Evolutionary conservation across 306 rosid species (phyloP).

Genomic region (Casuarina cunninghamiana): DNA sequence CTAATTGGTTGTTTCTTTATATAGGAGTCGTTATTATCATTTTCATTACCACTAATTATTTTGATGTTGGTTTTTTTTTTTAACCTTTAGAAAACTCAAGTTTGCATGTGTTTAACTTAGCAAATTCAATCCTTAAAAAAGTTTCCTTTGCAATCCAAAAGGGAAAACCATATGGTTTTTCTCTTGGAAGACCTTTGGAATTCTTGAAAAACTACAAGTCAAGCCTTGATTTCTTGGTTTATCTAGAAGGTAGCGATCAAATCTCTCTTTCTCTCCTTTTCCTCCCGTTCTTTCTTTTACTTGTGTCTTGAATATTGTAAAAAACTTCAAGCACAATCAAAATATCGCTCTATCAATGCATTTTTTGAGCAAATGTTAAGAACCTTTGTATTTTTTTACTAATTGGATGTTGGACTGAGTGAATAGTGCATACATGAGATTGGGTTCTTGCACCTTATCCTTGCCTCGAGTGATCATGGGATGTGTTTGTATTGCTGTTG

Average conservation of each 20-base stretch:
- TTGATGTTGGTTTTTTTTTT: constrained; percentile 26
- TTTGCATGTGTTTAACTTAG: constrained; percentile 73
- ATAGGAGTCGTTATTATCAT: neutral
- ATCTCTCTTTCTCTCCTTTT: constrained; percentile 10
- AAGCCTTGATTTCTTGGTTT: constrained; percentile 15
- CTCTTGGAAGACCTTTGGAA: constrained; percentile 91
- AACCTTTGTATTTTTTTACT: neutral
- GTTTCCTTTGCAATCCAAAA: constrained; percentile 83
- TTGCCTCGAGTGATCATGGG: too few species aligned
- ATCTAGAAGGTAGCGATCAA: constrained; percentile 67
- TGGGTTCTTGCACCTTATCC: too few species aligned
- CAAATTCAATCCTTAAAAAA: constrained; percentile 64
- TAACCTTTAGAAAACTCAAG: constrained; percentile 81
- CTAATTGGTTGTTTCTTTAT: too few species aligned
- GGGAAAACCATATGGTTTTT: constrained; percentile 94
- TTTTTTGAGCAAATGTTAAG: constrained; percentile 3
- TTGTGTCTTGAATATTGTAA: neutral
- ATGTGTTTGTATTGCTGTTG: too few species aligned
- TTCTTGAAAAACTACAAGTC: constrained; percentile 88
- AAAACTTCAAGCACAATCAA: constrained; percentile 6
- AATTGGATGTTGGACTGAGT: too few species aligned
- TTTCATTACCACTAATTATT: constrained; percentile 11
- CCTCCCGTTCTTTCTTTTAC: neutral
- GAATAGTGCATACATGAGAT: too few species aligned
- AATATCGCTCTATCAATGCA: constrained; percentile 13